Percentiles rank a stretch among this genome's conserved stretches.
Evolutionary conservation across 2,329 filamentous ascomycete species (phyloP).

Genomic region (Aspergillus ibericus): DNA sequence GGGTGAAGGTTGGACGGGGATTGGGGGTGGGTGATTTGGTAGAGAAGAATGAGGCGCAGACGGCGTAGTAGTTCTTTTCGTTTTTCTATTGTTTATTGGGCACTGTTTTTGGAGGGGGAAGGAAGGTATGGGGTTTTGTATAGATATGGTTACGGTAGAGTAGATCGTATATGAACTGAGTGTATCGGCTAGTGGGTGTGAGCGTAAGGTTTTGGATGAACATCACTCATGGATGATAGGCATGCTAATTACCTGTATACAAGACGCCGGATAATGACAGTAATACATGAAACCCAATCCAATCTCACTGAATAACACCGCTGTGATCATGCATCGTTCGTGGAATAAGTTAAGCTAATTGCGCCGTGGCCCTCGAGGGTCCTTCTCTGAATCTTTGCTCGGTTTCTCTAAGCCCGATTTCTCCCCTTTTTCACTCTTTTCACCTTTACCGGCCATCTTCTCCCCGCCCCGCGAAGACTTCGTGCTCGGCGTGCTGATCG

Average conservation of each 20-base stretch:
- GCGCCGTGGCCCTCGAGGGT: background rate
- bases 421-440: slow-evolving; percentile 3
- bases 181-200: too few species aligned
- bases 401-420: background rate
- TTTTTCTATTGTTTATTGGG: too few species aligned
- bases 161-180: background rate
- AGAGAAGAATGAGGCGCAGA: slow-evolving; percentile 47
- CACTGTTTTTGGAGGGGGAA: background rate
- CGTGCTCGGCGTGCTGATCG: slow-evolving; percentile 20
- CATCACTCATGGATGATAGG: background rate
- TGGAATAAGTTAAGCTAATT: background rate
- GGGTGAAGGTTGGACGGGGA: slow-evolving; percentile 79
- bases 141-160: background rate
- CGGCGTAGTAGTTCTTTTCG: background rate
- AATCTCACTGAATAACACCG: background rate
- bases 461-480: slow-evolving; percentile 15
- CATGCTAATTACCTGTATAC: background rate
- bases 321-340: background rate
- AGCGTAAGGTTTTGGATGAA: too few species aligned
- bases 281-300: background rate
- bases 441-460: background rate
- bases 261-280: background rate
- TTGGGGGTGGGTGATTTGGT: slow-evolving; percentile 70
- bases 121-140: background rate
- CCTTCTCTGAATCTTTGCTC: background rate